phyloP scores from a whole-genome alignment of 805 yeast genomes.

The Metschnikowia aberdeeniae region DNA sequence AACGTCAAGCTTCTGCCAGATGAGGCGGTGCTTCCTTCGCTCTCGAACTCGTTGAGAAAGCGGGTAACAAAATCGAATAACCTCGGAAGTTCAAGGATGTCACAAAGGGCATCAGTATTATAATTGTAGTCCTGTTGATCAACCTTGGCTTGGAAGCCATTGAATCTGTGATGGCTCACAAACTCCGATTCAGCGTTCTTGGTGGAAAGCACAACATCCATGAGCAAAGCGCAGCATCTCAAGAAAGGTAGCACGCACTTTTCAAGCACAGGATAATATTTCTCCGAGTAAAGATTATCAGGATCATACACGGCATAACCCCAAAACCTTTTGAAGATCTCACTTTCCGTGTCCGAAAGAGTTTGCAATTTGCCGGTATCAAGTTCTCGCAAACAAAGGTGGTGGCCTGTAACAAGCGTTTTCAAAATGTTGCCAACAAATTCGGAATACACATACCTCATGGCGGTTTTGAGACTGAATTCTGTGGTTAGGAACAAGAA shows the following conservation, averaged over 20 bases:
- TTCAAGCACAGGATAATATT: conserved; percentile 9
- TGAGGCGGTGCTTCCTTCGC: too few relatives aligned
- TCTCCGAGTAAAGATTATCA: too few relatives aligned
- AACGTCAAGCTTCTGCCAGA: neutral
- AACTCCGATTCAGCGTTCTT: conserved; percentile 23
- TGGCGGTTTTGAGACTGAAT: conserved; percentile 38
- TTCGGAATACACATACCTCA: conserved; percentile 30
- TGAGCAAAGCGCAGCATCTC: conserved; percentile 31
- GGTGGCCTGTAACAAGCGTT: conserved; percentile 17
- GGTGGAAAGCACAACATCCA: conserved; percentile 30
- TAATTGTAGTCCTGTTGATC: conserved; percentile 16
- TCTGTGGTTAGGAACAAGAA: conserved; percentile 42
- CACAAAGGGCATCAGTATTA: conserved; percentile 23
- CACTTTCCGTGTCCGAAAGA: neutral
- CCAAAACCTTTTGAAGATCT: too few relatives aligned
- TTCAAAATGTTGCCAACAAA: conserved; percentile 21
- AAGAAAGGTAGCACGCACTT: conserved; percentile 27
- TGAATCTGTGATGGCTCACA: conserved; percentile 15
- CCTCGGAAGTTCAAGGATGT: conserved; percentile 22
- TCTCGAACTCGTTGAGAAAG: neutral
- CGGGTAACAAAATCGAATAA: neutral
- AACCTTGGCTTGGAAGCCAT: conserved; percentile 16
- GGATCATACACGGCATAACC: too few relatives aligned
- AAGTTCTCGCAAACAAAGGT: neutral
- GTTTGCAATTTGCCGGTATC: too few relatives aligned